phyloP scores from a whole-genome alignment of 306 rosid species.

The Sophora flavescens region DNA sequence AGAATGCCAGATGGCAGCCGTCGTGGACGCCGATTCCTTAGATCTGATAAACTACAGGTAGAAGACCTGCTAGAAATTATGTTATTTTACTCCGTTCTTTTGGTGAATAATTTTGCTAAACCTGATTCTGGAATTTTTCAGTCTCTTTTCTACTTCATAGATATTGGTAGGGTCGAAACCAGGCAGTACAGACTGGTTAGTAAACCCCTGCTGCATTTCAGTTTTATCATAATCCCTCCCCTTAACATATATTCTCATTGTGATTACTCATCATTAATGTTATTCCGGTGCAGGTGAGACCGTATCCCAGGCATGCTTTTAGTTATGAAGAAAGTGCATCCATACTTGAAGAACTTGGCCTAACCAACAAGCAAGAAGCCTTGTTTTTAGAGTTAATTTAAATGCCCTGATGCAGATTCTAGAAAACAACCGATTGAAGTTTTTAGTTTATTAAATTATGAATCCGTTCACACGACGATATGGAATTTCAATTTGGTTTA shows the following conservation, averaged over 20 bases:
- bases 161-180: constrained; percentile 82
- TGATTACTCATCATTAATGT: neutral
- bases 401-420: constrained; percentile 49
- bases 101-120: constrained; percentile 39
- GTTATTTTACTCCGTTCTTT: constrained; percentile 8
- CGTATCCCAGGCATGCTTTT: constrained; percentile 88
- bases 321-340: constrained; percentile 70
- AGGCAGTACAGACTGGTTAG: constrained; percentile 91
- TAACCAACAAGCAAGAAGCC: constrained; percentile 92
- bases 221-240: constrained; percentile 14
- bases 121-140: constrained; percentile 53
- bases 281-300: constrained; percentile 78
- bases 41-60: constrained; percentile 88
- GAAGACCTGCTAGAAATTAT: constrained; percentile 12
- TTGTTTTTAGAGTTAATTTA: constrained; percentile 83
- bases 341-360: constrained; percentile 75
- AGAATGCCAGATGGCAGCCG: constrained; percentile 97
- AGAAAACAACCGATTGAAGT: constrained; percentile 48
- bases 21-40: constrained; percentile 91
- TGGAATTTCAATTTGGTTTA: constrained; percentile 47
- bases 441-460: constrained; percentile 44
- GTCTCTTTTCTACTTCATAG: constrained; percentile 89
- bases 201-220: constrained; percentile 28
- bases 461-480: constrained; percentile 42
- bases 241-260: neutral